Conservation (phyloP, 2,329 filamentous ascomycete genomes). For the Ceratocystis ficicola region DNA sequence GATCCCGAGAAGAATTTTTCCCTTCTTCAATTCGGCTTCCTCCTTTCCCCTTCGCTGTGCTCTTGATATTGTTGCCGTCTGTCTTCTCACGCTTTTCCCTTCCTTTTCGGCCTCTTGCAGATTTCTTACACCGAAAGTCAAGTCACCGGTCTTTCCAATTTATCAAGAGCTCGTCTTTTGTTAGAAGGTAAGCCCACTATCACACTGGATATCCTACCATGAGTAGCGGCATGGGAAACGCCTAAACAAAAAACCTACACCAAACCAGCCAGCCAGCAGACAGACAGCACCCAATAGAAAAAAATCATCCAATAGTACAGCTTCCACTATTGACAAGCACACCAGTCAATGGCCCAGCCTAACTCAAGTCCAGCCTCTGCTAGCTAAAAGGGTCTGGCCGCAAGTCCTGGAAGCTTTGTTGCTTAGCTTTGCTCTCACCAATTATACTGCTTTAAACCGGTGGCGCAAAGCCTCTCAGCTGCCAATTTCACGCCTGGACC, state of each 20-base stretch:
- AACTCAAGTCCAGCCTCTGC: no score
- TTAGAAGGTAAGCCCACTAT: neutral
- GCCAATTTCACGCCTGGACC: slow-evolving; percentile 8
- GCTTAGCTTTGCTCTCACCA: no score
- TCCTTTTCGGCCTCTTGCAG: neutral
- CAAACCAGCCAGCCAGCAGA: no score
- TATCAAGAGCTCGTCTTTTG: neutral
- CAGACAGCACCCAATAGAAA: no score
- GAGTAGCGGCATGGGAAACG: no score
- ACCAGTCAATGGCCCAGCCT: neutral
- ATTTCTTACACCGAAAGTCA: neutral
- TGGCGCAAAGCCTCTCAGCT: slow-evolving; percentile 7
- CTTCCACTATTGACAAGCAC: neutral
- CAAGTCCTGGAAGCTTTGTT: no score
- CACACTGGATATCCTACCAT: no score
- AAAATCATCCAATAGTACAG: no score
- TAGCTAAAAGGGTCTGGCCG: no score
- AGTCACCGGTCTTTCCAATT: neutral
- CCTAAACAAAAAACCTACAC: no score
- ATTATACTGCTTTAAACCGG: neutral
- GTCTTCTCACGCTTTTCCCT: neutral
- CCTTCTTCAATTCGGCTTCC: neutral
- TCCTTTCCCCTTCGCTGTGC: neutral
- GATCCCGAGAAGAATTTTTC: slow-evolving; percentile 6
- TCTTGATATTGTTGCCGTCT: neutral